Evolutionary conservation across 2,329 filamentous ascomycete genomes (phyloP).

Genomic region (Calonectria fujianensis): DNA sequence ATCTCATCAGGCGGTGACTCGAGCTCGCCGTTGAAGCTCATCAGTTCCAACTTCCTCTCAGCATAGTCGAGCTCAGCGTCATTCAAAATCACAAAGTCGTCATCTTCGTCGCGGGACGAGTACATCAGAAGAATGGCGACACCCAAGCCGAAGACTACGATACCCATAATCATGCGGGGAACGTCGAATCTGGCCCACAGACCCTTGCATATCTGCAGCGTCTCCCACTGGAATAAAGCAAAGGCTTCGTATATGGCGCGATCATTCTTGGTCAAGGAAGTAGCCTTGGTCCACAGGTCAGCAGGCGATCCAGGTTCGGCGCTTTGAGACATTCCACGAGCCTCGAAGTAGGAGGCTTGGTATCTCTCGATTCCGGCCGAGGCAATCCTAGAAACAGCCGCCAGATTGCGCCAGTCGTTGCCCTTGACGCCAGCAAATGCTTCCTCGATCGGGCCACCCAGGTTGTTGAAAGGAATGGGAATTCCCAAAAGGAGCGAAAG

Average conservation of each 20-base stretch:
- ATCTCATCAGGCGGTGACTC: constrained; percentile 64
- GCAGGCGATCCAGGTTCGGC: constrained; percentile 64
- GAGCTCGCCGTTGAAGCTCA: constrained; percentile 59
- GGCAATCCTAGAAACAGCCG: constrained; percentile 83
- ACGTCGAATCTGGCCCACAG: constrained; percentile 96
- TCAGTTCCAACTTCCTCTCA: constrained; percentile 74
- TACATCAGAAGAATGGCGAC: constrained; percentile 84
- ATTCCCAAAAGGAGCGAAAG: constrained; percentile 90
- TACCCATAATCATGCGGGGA: constrained; percentile 87
- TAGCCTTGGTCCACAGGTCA: constrained; percentile 69
- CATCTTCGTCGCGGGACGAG: constrained; percentile 75
- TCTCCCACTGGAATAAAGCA: constrained; percentile 84
- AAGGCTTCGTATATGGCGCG: constrained; percentile 75
- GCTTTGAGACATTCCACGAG: constrained; percentile 79
- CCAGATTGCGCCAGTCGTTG: constrained; percentile 84
- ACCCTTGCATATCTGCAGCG: constrained; percentile 84
- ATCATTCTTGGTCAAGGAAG: constrained; percentile 62
- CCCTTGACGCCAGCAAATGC: constrained; percentile 85
- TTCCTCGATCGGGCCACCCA: constrained; percentile 94
- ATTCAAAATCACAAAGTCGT: constrained; percentile 72
- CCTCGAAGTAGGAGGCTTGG: constrained; percentile 86
- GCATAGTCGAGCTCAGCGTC: constrained; percentile 76
- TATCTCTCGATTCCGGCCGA: constrained; percentile 93
- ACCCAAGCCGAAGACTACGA: constrained; percentile 80
- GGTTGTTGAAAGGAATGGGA: constrained; percentile 96